A percentile compares a stretch with the other conserved stretches of the same genome.
phyloP scores from a whole-genome alignment of 345 rosid genomes.

The Eucalyptus brandiana region DNA sequence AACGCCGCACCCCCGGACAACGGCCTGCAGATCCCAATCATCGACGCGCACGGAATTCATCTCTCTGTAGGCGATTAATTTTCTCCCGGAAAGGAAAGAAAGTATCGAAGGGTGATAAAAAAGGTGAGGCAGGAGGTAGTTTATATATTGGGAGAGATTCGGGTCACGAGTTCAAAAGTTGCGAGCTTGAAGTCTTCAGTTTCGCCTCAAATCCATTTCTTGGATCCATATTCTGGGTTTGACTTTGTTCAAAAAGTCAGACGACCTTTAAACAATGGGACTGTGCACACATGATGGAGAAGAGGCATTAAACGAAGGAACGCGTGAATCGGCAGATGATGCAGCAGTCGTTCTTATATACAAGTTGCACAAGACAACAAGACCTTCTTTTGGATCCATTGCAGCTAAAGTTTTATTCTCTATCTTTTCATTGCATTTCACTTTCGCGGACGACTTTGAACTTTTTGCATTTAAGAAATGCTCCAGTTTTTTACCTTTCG shows the following conservation, averaged over 20 bases:
- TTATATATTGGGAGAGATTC: neutral
- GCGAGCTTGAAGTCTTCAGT: neutral
- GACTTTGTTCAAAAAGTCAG: neutral
- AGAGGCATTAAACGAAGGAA: neutral
- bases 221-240: neutral
- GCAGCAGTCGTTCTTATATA: neutral
- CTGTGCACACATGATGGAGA: neutral
- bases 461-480: neutral
- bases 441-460: neutral
- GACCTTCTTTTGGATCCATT: neutral
- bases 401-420: neutral
- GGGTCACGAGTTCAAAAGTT: neutral
- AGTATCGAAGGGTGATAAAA: neutral
- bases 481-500: neutral
- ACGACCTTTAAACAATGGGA: neutral
- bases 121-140: neutral
- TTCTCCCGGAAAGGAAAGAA: neutral
- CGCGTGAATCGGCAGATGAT: neutral
- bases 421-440: neutral
- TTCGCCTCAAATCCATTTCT: neutral
- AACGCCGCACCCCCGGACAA: neutral
- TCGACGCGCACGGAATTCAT: neutral
- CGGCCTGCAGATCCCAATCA: conserved; percentile 1
- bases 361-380: neutral
- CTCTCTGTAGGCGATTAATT: neutral